A percentile compares a stretch with the other conserved stretches of the same genome.
These are phyloP conservation scores for Leccinum rimulosum DNA, from an alignment of 768 basidiomycete genomes.

Conservation along the genomic window DNA sequence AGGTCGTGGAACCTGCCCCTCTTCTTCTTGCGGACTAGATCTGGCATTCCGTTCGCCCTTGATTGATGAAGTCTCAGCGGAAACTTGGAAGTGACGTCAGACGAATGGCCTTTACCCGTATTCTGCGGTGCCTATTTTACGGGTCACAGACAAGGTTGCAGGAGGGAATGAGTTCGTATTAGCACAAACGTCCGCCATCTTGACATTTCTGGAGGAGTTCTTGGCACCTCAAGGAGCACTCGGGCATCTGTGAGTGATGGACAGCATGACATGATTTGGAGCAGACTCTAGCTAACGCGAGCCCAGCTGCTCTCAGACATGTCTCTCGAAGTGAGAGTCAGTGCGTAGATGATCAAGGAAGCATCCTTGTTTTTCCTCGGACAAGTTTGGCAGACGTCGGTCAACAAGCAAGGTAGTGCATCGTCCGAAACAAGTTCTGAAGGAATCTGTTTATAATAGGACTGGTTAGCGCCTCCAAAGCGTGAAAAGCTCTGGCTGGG, in stretches of 20 bases:
- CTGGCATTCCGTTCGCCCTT: slow-evolving; percentile 21
- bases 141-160: slow-evolving; percentile 14
- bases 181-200: slow-evolving; percentile 26
- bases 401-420: slow-evolving; percentile 2
- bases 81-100: slow-evolving; percentile 17
- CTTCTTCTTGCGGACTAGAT: slow-evolving; percentile 23
- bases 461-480: slow-evolving; percentile 20
- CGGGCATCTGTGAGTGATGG: slow-evolving; percentile 1
- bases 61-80: slow-evolving; percentile 14
- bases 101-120: slow-evolving; percentile 15
- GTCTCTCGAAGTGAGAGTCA: slow-evolving; percentile 16
- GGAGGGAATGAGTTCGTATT: slow-evolving; percentile 15
- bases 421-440: not conserved
- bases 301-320: slow-evolving; percentile 16
- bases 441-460: slow-evolving; percentile 10
- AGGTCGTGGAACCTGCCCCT: slow-evolving; percentile 26
- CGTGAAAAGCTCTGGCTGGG: slow-evolving; percentile 23
- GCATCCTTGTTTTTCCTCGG: slow-evolving; percentile 25
- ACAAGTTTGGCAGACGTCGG: slow-evolving; percentile 2
- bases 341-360: slow-evolving; percentile 23
- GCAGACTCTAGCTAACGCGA: not conserved
- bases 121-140: slow-evolving; percentile 24
- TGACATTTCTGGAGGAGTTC: slow-evolving; percentile 23
- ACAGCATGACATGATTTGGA: not conserved
- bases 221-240: slow-evolving; percentile 11